Percentiles rank a stretch among this genome's conserved stretches.
These are phyloP conservation scores for Kurtzmaniella quercitrusa DNA, from an alignment of 1,139 yeast genomes.

Conservation along the genomic window DNA sequence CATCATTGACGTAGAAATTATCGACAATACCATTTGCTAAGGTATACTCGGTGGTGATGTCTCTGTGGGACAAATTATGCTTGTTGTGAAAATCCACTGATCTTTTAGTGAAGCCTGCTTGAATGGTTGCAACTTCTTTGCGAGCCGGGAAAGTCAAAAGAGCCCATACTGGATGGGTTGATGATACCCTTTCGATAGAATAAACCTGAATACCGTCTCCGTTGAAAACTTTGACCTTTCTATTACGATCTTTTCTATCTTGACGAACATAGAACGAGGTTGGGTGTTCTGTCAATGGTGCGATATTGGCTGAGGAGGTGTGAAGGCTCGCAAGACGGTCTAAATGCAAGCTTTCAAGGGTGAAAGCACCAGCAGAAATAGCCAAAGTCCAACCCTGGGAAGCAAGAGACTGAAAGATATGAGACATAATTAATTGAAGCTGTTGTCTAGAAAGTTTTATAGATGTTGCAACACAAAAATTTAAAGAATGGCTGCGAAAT, in stretches of 20 bases:
- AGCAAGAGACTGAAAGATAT: constrained; percentile 39
- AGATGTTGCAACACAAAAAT: background rate
- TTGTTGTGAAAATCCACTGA: constrained; percentile 50
- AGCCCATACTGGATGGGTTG: constrained; percentile 51
- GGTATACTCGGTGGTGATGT: constrained; percentile 29
- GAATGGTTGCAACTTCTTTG: constrained; percentile 47
- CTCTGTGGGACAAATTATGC: constrained; percentile 43
- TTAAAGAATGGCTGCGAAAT: background rate
- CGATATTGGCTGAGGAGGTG: constrained; percentile 31
- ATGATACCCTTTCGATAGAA: constrained; percentile 50
- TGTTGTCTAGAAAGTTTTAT: background rate
- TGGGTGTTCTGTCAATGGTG: constrained; percentile 38
- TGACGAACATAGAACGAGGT: constrained; percentile 43
- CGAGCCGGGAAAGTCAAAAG: constrained; percentile 43
- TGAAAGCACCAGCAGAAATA: constrained; percentile 34
- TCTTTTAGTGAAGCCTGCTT: constrained; percentile 43
- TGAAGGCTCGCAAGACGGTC: constrained; percentile 32
- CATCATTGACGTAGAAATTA: constrained; percentile 47
- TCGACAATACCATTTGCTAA: constrained; percentile 29
- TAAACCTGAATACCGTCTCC: constrained; percentile 37
- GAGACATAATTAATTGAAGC: constrained; percentile 12
- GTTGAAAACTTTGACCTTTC: constrained; percentile 47
- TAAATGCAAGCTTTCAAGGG: constrained; percentile 36
- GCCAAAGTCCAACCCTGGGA: constrained; percentile 36
- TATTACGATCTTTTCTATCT: constrained; percentile 43